Evolutionary conservation across 1,284 basidiomycete species (phyloP).

Genomic region (Caloboletus inedulis): DNA sequence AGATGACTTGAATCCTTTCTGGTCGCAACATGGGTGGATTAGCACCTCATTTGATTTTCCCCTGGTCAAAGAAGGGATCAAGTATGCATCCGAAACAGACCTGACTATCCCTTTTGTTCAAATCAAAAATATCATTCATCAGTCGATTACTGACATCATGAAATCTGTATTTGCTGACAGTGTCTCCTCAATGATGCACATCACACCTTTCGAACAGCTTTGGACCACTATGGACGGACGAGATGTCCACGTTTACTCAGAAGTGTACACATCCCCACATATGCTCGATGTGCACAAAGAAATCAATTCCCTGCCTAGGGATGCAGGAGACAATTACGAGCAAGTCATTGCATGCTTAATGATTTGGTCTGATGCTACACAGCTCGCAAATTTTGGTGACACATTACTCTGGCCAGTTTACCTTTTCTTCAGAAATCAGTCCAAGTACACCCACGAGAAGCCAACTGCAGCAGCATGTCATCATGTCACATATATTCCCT

Average conservation of each 20-base stretch:
- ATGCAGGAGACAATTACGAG: not conserved
- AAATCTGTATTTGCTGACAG: not conserved
- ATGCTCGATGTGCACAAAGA: not conserved
- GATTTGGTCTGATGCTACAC: not conserved
- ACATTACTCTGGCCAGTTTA: slow-evolving; percentile 32
- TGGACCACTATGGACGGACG: not conserved
- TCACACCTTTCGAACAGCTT: not conserved
- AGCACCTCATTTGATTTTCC: too few species aligned
- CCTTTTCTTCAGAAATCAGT: slow-evolving; percentile 30
- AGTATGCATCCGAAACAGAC: too few species aligned
- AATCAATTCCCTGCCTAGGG: not conserved
- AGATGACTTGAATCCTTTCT: too few species aligned
- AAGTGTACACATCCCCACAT: not conserved
- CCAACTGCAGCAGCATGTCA: slow-evolving; percentile 25
- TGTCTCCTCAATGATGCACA: not conserved
- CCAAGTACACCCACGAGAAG: slow-evolving; percentile 2
- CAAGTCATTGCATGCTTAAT: not conserved
- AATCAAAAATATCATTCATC: not conserved
- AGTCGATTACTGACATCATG: not conserved
- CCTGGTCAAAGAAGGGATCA: too few species aligned
- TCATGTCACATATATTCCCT: slow-evolving; percentile 32
- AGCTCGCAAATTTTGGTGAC: not conserved
- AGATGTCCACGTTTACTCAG: not conserved
- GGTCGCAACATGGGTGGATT: too few species aligned
- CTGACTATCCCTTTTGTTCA: not conserved